These are phyloP conservation scores for Pythium volutum DNA, from an alignment of 352 stramenopile species.

Conservation along the genomic window DNA sequence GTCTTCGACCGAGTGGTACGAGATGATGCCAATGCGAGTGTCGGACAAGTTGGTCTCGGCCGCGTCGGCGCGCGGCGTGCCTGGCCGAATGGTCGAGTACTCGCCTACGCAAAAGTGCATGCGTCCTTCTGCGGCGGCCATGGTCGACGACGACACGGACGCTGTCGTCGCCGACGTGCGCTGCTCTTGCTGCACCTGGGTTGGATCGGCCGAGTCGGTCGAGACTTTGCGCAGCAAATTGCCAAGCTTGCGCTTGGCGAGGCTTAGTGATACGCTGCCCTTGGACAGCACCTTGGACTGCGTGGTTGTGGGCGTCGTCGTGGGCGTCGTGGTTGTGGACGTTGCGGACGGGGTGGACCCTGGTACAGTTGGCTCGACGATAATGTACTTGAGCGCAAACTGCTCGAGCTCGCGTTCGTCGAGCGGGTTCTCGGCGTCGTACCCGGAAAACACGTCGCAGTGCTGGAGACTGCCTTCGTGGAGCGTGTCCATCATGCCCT, in stretches of 20 bases:
- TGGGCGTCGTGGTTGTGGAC: not conserved
- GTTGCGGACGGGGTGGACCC: not conserved
- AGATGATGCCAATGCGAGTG: conserved; percentile 60
- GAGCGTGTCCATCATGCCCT: conserved; percentile 52
- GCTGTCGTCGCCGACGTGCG: not conserved
- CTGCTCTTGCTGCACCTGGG: conserved; percentile 11
- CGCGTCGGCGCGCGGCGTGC: conserved; percentile 24
- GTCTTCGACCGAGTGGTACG: conserved; percentile 66
- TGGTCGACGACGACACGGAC: conserved; percentile 8
- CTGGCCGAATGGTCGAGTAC: conserved; percentile 58
- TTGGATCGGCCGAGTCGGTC: conserved; percentile 2
- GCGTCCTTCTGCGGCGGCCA: conserved; percentile 30
- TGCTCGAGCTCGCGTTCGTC: conserved; percentile 25
- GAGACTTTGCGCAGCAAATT: conserved; percentile 15
- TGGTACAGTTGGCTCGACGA: conserved; percentile 9
- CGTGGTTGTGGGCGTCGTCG: not conserved
- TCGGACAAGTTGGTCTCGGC: conserved; percentile 14
- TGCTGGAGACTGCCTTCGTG: conserved; percentile 58
- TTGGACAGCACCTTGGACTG: not conserved
- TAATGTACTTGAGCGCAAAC: conserved; percentile 54
- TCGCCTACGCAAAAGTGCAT: conserved; percentile 49
- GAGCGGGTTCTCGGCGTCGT: conserved; percentile 28
- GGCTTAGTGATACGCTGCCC: not conserved
- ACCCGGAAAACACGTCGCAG: conserved; percentile 61
- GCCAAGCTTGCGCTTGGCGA: conserved; percentile 13